phyloP scores from a whole-genome alignment of 208 protist species.

The Leishmania tropica region DNA sequence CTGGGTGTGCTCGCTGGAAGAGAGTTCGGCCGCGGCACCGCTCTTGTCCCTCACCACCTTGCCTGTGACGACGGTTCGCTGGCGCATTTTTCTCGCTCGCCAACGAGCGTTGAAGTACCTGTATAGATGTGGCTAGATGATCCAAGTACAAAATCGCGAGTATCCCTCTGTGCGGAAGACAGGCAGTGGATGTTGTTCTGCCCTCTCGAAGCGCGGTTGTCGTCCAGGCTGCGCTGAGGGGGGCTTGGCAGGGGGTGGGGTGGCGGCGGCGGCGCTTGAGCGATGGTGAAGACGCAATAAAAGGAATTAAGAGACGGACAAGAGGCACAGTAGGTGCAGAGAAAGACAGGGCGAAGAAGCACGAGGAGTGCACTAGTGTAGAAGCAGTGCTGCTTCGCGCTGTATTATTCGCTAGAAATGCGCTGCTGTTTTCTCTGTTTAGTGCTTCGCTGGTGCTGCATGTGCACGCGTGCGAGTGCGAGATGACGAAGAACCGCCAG shows the following conservation, averaged over 20 bases:
- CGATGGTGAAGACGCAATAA: not conserved
- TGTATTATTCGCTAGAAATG: too few species aligned
- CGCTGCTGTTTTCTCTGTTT: not conserved
- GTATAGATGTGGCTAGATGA: not conserved
- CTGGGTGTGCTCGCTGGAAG: constrained; percentile 45
- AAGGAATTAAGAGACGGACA: not conserved
- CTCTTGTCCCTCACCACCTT: constrained; percentile 38
- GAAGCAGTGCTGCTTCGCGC: not conserved
- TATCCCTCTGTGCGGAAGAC: not conserved
- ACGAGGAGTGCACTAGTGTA: not conserved
- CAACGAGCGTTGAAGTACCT: not conserved
- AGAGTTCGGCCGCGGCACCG: constrained; percentile 11
- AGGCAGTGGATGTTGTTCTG: not conserved
- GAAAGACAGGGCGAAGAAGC: constrained; percentile 7
- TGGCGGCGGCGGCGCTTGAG: too few species aligned
- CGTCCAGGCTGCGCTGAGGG: not conserved
- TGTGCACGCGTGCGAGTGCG: not conserved
- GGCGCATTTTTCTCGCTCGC: constrained; percentile 3
- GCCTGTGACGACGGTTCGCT: constrained; percentile 16
- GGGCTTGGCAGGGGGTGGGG: not conserved
- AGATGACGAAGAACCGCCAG: not conserved
- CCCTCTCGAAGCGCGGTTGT: not conserved
- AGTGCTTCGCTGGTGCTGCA: not conserved
- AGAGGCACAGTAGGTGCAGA: not conserved
- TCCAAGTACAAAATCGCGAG: not conserved